phyloP scores from a whole-genome alignment of 805 yeast genomes.

The Saccharomycopsis malanga region DNA sequence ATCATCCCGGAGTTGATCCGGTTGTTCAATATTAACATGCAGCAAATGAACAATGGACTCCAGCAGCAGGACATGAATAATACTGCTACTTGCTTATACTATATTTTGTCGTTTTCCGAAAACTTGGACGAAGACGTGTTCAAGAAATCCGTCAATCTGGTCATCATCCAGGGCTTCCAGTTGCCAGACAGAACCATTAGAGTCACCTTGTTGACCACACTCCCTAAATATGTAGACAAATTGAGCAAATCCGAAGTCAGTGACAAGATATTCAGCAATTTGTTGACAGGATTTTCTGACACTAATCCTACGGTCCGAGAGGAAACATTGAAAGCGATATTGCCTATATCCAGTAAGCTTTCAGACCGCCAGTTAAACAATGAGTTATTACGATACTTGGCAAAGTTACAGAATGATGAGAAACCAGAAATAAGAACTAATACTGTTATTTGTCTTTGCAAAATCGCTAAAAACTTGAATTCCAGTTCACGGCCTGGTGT shows the following conservation, averaged over 20 bases:
- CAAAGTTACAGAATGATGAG: slow-evolving; percentile 73
- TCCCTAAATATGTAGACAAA: slow-evolving; percentile 47
- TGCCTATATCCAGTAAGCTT: slow-evolving; percentile 52
- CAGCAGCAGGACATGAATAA: slow-evolving; percentile 23
- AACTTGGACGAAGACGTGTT: slow-evolving; percentile 33
- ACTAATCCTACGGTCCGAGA: slow-evolving; percentile 75
- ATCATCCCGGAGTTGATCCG: slow-evolving; percentile 64
- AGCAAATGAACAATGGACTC: slow-evolving; percentile 17
- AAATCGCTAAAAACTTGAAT: slow-evolving; percentile 55
- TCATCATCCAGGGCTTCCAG: slow-evolving; percentile 54
- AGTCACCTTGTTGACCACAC: slow-evolving; percentile 55
- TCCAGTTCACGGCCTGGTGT: slow-evolving; percentile 55
- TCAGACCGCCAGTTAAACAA: slow-evolving; percentile 79
- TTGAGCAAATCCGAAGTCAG: slow-evolving; percentile 58
- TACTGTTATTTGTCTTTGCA: slow-evolving; percentile 62
- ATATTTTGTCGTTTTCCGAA: slow-evolving; percentile 29
- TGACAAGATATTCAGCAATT: slow-evolving; percentile 56
- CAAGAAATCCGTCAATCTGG: slow-evolving; percentile 44
- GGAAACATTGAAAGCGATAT: slow-evolving; percentile 63
- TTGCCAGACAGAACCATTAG: slow-evolving; percentile 74
- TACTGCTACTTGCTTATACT: slow-evolving; percentile 26
- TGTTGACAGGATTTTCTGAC: slow-evolving; percentile 81
- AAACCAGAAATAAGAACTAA: slow-evolving; percentile 72
- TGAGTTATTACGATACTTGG: slow-evolving; percentile 72
- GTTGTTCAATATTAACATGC: slow-evolving; percentile 31